phyloP scores from a whole-genome alignment of 768 basidiomycete species.

The Agaricus blazei region DNA sequence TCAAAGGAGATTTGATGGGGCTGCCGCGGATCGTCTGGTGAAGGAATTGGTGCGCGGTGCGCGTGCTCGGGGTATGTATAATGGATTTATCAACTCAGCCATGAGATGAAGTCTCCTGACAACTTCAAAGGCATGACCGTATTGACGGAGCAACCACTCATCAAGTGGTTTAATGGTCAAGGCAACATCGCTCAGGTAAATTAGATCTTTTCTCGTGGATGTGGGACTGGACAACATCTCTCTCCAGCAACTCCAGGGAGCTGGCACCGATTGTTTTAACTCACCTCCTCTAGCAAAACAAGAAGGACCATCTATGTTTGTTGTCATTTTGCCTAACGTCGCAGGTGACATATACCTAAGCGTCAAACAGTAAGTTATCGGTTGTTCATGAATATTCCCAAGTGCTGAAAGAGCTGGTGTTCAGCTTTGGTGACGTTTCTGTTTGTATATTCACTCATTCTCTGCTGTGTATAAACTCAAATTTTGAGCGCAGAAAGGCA shows the following conservation, averaged over 20 bases:
- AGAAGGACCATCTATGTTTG: constrained; percentile 49
- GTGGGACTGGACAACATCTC: constrained; percentile 25
- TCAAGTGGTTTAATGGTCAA: constrained; percentile 56
- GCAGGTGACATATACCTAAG: constrained; percentile 72
- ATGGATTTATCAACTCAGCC: background rate
- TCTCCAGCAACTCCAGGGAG: constrained; percentile 40
- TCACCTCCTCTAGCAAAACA: constrained; percentile 22
- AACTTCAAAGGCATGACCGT: constrained; percentile 57
- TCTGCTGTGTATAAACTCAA: background rate
- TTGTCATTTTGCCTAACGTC: constrained; percentile 68
- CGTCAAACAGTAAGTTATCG: constrained; percentile 66
- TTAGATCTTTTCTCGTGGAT: background rate
- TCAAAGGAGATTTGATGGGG: constrained; percentile 43
- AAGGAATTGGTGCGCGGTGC: constrained; percentile 43
- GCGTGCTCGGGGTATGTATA: constrained; percentile 48
- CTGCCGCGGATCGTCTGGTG: constrained; percentile 48
- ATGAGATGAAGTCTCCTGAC: constrained; percentile 33
- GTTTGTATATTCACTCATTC: constrained; percentile 12
- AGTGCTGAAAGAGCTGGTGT: background rate
- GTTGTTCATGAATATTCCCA: background rate
- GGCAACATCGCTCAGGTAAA: constrained; percentile 38
- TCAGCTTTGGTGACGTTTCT: constrained; percentile 59
- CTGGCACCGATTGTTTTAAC: constrained; percentile 39
- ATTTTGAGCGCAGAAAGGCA: constrained; percentile 49
- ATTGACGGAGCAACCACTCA: constrained; percentile 35